Conservation (phyloP, 805 yeast genomes). For the Starmerella powellii region DNA sequence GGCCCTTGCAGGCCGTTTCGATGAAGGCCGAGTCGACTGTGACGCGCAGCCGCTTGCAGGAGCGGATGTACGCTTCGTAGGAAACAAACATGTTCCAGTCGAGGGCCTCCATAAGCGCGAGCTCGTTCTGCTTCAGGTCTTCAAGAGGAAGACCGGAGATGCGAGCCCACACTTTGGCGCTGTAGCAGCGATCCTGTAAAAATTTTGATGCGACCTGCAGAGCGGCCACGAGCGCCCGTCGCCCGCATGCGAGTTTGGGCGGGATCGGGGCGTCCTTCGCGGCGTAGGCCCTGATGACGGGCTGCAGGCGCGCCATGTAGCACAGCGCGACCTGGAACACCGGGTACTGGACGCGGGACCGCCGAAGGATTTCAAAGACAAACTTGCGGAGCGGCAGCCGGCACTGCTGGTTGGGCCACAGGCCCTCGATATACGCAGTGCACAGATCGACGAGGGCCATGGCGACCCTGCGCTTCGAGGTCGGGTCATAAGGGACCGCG, state of each 20-base stretch:
- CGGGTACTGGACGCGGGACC: constrained; percentile 47
- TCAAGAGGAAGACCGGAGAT: constrained; percentile 50
- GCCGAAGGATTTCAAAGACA: constrained; percentile 32
- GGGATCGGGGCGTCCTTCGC: constrained; percentile 4
- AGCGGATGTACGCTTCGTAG: constrained; percentile 20
- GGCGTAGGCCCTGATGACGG: constrained; percentile 14
- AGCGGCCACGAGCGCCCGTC: constrained; percentile 54
- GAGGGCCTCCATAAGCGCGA: constrained; percentile 39
- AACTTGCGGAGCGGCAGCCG: constrained; percentile 29
- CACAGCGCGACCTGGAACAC: constrained; percentile 56
- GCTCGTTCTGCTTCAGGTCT: constrained; percentile 45
- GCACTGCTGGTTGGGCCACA: constrained; percentile 16
- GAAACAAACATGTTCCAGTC: constrained; percentile 49
- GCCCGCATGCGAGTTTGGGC: constrained; percentile 37
- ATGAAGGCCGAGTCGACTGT: constrained; percentile 6
- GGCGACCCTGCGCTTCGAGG: constrained; percentile 14
- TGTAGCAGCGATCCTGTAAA: constrained; percentile 58
- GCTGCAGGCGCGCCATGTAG: constrained; percentile 43
- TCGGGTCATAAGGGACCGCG: constrained; percentile 11
- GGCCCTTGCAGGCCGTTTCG: neutral
- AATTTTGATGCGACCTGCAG: constrained; percentile 63
- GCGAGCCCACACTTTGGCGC: constrained; percentile 60
- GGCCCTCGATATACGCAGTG: constrained; percentile 13
- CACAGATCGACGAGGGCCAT: constrained; percentile 18
- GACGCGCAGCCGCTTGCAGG: constrained; percentile 14